phyloP scores from a whole-genome alignment of 352 stramenopile species.

The Globisporangium abappressorium region DNA sequence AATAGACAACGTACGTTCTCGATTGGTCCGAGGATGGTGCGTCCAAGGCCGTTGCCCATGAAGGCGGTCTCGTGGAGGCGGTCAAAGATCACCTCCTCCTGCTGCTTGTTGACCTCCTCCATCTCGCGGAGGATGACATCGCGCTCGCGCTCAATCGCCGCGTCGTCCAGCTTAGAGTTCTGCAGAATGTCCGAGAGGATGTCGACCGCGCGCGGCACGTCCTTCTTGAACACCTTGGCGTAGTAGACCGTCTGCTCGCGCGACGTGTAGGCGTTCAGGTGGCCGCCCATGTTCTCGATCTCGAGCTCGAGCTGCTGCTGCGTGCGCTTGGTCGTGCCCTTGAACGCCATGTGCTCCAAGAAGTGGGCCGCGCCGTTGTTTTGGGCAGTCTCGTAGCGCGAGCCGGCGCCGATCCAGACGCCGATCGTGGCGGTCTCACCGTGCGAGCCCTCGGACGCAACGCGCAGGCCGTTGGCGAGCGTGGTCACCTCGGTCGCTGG shows the following conservation, averaged over 20 bases:
- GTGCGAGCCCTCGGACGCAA: constrained; percentile 96
- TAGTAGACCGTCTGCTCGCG: constrained; percentile 99
- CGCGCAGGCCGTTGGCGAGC: constrained; percentile 94
- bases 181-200: constrained; percentile 99
- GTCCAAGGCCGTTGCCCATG: constrained; percentile 95
- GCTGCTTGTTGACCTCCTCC: constrained; percentile 98
- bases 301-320: constrained; percentile 99
- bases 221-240: constrained; percentile 99
- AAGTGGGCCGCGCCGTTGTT: constrained; percentile 99
- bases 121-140: constrained; percentile 99
- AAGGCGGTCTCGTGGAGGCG: constrained; percentile 99
- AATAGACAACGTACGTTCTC: constrained; percentile 92
- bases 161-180: constrained; percentile 96
- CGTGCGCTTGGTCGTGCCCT: constrained; percentile 96
- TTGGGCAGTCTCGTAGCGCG: constrained; percentile 96
- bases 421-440: constrained; percentile 98
- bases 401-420: constrained; percentile 96
- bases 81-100: constrained; percentile 99
- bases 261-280: constrained; percentile 99
- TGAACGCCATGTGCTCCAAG: constrained; percentile 99
- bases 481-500: constrained; percentile 96
- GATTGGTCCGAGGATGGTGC: constrained; percentile 98
- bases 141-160: constrained; percentile 95
- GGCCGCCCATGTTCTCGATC: constrained; percentile 99
- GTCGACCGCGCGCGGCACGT: constrained; percentile 96